Evolutionary conservation across 495 filamentous ascomycete species (phyloP).

Genomic region (Penicillium canariense): DNA sequence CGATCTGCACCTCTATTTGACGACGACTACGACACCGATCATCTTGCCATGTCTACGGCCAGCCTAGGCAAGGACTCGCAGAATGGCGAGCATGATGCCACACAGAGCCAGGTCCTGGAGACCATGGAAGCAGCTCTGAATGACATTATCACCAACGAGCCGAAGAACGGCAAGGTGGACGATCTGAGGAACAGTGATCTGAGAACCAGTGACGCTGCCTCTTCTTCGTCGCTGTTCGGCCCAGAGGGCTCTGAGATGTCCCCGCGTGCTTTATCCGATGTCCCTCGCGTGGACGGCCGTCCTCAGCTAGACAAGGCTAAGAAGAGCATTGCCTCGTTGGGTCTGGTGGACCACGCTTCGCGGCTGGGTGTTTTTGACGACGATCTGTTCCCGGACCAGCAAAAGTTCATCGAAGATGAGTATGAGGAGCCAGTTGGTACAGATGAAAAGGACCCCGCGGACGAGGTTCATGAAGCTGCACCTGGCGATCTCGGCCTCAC

Average conservation of each 20-base stretch:
- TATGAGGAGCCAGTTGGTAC: slow-evolving; percentile 65
- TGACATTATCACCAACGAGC: slow-evolving; percentile 83
- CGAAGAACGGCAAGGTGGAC: slow-evolving; percentile 61
- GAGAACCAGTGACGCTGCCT: slow-evolving; percentile 53
- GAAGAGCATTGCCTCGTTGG: slow-evolving; percentile 86
- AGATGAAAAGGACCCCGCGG: slow-evolving; percentile 62
- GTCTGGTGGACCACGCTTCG: slow-evolving; percentile 76
- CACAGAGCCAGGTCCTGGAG: slow-evolving; percentile 65
- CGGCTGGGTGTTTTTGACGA: slow-evolving; percentile 91
- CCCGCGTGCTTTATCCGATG: slow-evolving; percentile 57
- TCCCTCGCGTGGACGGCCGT: slow-evolving; percentile 36
- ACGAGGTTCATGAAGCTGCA: slow-evolving; percentile 90
- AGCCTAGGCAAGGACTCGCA: slow-evolving; percentile 54
- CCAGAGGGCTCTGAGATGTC: slow-evolving; percentile 50
- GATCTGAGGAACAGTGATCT: slow-evolving; percentile 57
- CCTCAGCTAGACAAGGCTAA: slow-evolving; percentile 55
- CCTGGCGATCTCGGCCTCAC: slow-evolving; percentile 92
- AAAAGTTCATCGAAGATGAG: slow-evolving; percentile 83
- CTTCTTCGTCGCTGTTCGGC: slow-evolving; percentile 31
- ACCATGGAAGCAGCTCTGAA: slow-evolving; percentile 95
- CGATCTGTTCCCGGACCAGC: slow-evolving; percentile 89
- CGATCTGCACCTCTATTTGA: slow-evolving; percentile 59
- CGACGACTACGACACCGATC: slow-evolving; percentile 65
- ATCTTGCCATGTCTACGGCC: slow-evolving; percentile 56
- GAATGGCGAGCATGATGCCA: slow-evolving; percentile 43